Evolutionary conservation across 495 filamentous ascomycete genomes (phyloP).

Genomic region (Astrocystis sublimbata): DNA sequence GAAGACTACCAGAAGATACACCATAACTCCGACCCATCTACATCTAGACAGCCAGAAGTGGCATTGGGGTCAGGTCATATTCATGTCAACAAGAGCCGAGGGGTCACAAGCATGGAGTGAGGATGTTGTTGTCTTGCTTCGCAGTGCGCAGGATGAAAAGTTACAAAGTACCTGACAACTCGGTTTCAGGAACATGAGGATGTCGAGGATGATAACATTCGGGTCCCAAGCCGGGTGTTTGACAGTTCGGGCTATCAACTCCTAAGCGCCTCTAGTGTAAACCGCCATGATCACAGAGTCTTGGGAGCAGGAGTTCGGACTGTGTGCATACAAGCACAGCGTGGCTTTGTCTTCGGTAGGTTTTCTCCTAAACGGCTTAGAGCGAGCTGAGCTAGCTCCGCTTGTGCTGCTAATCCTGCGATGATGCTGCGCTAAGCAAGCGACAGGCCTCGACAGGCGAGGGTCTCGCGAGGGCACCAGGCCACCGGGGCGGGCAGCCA

Average conservation of each 20-base stretch:
- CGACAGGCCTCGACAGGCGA: neutral
- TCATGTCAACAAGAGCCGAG: neutral
- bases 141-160: neutral
- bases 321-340: too few relatives aligned
- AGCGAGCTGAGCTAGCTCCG: too few relatives aligned
- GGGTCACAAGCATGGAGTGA: neutral
- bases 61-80: neutral
- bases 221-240: neutral
- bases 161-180: too few relatives aligned
- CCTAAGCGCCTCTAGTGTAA: neutral
- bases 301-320: too few relatives aligned
- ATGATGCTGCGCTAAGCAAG: too few relatives aligned
- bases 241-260: neutral
- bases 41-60: neutral
- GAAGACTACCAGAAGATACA: neutral
- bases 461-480: too few relatives aligned
- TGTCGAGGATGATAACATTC: neutral
- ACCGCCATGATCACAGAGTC: too few relatives aligned
- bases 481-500: neutral
- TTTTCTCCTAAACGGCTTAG: slow-evolving; percentile 8
- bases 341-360: too few relatives aligned
- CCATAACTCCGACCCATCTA: neutral
- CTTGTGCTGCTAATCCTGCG: too few relatives aligned
- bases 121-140: too few relatives aligned
- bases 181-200: neutral